These are phyloP conservation scores for Kodamaea sp. DNA, from an alignment of 1,139 yeast genomes.

Conservation along the genomic window DNA sequence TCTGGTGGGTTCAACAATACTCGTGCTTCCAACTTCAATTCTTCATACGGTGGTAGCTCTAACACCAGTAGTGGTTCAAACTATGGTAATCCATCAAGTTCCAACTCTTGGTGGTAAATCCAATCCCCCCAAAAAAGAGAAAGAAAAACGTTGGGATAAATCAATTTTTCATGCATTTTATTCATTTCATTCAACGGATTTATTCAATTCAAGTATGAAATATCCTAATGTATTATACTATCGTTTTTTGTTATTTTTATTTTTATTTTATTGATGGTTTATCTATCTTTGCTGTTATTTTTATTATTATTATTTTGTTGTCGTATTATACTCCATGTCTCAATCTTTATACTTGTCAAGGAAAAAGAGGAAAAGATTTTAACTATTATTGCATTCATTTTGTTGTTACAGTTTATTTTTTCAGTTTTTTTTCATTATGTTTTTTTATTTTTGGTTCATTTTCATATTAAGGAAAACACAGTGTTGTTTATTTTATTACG, in stretches of 20 bases:
- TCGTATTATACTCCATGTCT: constrained; percentile 26
- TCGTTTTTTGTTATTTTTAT: constrained; percentile 8
- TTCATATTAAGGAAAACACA: neutral
- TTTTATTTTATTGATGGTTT: constrained; percentile 1
- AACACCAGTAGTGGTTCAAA: constrained; percentile 20
- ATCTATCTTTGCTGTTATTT: constrained; percentile 5
- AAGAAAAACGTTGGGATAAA: neutral
- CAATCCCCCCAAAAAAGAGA: neutral
- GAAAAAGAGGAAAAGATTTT: constrained; percentile 18
- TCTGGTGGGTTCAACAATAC: constrained; percentile 9
- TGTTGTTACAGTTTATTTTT: constrained; percentile 15
- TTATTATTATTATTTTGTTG: constrained; percentile 7
- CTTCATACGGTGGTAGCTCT: constrained; percentile 17
- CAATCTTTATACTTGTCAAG: constrained; percentile 22
- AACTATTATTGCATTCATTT: constrained; percentile 21
- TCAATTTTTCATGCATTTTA: too few relatives aligned
- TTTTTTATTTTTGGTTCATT: neutral
- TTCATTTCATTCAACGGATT: neutral
- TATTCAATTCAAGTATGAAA: constrained; percentile 1
- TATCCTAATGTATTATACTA: constrained; percentile 7
- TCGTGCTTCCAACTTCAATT: constrained; percentile 19
- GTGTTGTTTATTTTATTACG: neutral
- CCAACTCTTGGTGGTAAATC: constrained; percentile 42
- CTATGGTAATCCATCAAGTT: constrained; percentile 34
- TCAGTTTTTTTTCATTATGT: constrained; percentile 4